Evolutionary conservation across 2,329 filamentous ascomycete genomes (phyloP), one percentile per base, ranked within the genome.

Genomic region (Drechslerella coelobrocha): DNA sequence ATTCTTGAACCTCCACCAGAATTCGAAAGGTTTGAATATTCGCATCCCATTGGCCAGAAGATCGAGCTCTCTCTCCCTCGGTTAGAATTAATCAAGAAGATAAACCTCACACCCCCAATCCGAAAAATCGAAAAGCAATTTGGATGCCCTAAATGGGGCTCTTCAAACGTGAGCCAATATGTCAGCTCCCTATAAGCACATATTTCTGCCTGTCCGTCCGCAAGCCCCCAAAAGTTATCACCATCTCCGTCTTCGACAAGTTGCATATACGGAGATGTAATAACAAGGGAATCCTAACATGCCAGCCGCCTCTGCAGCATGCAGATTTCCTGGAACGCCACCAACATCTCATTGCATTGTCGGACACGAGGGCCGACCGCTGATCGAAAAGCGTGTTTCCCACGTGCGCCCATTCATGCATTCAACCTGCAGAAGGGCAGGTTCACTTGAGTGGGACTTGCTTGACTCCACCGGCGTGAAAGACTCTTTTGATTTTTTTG

Each of bases 341-440:
- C 17, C 17, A 48, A 26, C 43, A 48, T n/a, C n/a, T n/a, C 47
- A 37, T 37, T 68, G 56, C 63, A 69, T n/a, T 12, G 4, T 26
- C 24, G 21, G 53, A 61, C 63, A 68, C 55, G 43, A 51, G 55
- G n/a, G n/a, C 17, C 34, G 57, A 37, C 55, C 54, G 63, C 59
- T 69, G 65, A 69, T 62, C 57, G 57, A 69, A 61, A 69, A 69
- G 65, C 65, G 52, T 69, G 65, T 62, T 62, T 69, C 43, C 65
- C 65, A 69, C 65, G 65, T 69, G 65, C 65, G 65, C 57, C 65
- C 52, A 62, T 68, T 61, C 63, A 52, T 68, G 34, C 34, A 39
- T n/a, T 39, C 34, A n/a, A 6, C 5, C 43, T 60, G 55, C 57
- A 60, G 63, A 56, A 69, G 63, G 31, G 51, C 21, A 23, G 55